Conservation (phyloP, 805 yeast genomes). For the Myxozyma vanderwaltii region DNA sequence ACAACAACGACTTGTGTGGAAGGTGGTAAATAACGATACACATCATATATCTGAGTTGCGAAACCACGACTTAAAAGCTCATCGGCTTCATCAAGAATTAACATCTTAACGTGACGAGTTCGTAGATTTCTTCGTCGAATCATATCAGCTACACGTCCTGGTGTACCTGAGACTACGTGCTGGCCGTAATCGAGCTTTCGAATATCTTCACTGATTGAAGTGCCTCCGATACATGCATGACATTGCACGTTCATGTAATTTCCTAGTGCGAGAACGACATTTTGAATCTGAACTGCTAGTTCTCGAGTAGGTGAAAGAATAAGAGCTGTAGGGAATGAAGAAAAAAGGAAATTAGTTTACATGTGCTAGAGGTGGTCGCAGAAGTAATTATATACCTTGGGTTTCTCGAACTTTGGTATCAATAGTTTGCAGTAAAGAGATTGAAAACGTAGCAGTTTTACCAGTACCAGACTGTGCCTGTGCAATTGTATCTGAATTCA, state of each 20-base stretch:
- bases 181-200: constrained; percentile 82
- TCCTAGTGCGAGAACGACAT: constrained; percentile 87
- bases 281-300: constrained; percentile 93
- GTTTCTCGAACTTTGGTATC: constrained; percentile 35
- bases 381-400: no score
- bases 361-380: no score
- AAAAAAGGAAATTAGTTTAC: no score
- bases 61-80: constrained; percentile 92
- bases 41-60: constrained; percentile 93
- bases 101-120: constrained; percentile 85
- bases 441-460: constrained; percentile 85
- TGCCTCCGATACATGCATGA: constrained; percentile 98
- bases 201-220: constrained; percentile 82
- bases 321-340: no score
- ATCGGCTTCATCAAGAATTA: constrained; percentile 97
- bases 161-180: constrained; percentile 96
- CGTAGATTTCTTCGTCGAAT: constrained; percentile 84
- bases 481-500: constrained; percentile 59
- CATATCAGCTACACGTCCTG: constrained; percentile 97
- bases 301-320: constrained; percentile 97
- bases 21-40: constrained; percentile 83
- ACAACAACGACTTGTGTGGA: constrained; percentile 92
- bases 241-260: constrained; percentile 85
- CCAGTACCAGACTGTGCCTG: constrained; percentile 93
- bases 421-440: constrained; percentile 48